Evolutionary conservation across 441 rosid genomes (phyloP).

Genomic region (Sinapis alba): DNA sequence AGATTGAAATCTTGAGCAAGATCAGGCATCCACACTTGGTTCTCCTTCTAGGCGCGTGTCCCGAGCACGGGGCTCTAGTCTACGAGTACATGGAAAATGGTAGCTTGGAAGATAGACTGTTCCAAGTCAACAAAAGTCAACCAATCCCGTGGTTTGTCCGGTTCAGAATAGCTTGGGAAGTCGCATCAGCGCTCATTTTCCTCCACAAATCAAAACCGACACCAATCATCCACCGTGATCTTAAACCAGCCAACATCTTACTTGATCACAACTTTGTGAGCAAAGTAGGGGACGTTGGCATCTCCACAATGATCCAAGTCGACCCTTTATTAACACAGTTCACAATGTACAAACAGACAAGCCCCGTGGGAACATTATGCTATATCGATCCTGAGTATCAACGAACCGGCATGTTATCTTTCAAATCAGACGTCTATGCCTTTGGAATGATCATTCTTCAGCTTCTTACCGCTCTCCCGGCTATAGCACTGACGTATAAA

Average conservation of each 20-base stretch:
- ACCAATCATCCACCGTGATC: slow-evolving; percentile 86
- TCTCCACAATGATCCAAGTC: slow-evolving; percentile 60
- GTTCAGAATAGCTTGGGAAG: slow-evolving; percentile 86
- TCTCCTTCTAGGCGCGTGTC: slow-evolving; percentile 92
- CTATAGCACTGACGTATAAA: slow-evolving; percentile 63
- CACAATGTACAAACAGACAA: slow-evolving; percentile 56
- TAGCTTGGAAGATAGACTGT: slow-evolving; percentile 75
- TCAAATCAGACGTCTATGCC: slow-evolving; percentile 85
- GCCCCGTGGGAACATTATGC: slow-evolving; percentile 82
- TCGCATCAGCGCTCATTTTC: slow-evolving; percentile 79
- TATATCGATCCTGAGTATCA: slow-evolving; percentile 94
- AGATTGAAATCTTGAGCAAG: slow-evolving; percentile 87
- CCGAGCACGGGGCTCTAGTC: slow-evolving; percentile 69
- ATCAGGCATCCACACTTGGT: slow-evolving; percentile 89
- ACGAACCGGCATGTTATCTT: slow-evolving; percentile 72
- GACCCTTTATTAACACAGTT: slow-evolving; percentile 44
- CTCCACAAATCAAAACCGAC: slow-evolving; percentile 83
- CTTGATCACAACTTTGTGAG: slow-evolving; percentile 22
- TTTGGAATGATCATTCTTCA: slow-evolving; percentile 85
- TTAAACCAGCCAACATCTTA: slow-evolving; percentile 16
- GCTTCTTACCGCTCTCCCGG: slow-evolving; percentile 81
- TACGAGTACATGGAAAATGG: slow-evolving; percentile 95
- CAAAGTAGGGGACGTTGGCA: slow-evolving; percentile 56
- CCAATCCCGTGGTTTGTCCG: slow-evolving; percentile 90
- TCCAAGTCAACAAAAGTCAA: slow-evolving; percentile 48